Conservation (phyloP, 2,329 filamentous ascomycete genomes). For the Lasiodiplodia theobromae region DNA sequence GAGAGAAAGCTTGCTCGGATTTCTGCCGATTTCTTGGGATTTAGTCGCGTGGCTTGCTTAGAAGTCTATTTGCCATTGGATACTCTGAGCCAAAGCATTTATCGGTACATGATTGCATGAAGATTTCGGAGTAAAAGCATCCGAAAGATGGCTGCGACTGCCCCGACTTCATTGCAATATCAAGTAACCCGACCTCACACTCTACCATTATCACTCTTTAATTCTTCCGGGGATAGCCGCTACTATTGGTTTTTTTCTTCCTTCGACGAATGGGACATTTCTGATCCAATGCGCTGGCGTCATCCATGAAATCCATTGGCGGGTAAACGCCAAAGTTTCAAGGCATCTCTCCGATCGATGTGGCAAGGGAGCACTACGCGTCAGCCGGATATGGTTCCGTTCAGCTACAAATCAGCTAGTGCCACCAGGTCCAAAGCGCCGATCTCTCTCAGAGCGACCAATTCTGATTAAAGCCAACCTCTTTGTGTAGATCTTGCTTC, state of each 20-base stretch:
- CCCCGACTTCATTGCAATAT: too few species aligned
- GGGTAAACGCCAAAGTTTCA: background rate
- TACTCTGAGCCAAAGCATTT: background rate
- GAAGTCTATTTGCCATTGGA: background rate
- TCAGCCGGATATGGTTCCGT: slow-evolving; percentile 1
- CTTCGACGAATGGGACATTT: background rate
- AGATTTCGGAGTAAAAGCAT: too few species aligned
- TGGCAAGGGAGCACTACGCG: background rate
- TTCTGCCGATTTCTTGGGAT: background rate
- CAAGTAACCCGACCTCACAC: too few species aligned
- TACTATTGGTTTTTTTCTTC: background rate
- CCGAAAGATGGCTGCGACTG: too few species aligned
- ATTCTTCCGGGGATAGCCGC: too few species aligned
- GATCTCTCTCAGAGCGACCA: background rate
- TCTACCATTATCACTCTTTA: too few species aligned
- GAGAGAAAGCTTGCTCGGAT: slow-evolving; percentile 10
- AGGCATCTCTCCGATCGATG: background rate
- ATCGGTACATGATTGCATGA: background rate
- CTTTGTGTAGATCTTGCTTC: slow-evolving; percentile 11
- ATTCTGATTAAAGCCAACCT: slow-evolving; percentile 6
- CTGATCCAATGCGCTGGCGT: background rate
- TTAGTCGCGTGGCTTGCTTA: slow-evolving; percentile 5
- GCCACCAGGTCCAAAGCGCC: background rate
- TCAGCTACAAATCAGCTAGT: background rate
- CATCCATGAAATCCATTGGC: background rate